Percentiles rank a stretch among this genome's conserved stretches.
Conservation (phyloP, 306 rosid species). For the Bauhinia variegata region DNA sequence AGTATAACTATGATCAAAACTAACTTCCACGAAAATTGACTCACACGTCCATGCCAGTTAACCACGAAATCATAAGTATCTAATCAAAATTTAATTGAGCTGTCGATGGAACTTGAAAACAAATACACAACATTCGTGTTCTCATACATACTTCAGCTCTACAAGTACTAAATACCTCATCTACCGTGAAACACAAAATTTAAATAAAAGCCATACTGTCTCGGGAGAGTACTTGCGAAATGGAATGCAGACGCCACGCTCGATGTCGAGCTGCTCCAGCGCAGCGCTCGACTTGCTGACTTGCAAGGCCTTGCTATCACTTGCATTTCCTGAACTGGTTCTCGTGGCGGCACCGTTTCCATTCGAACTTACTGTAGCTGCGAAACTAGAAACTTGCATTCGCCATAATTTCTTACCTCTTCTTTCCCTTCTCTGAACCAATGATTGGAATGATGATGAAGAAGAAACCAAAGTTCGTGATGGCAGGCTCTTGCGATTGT, state of each 20-base stretch:
- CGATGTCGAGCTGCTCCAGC: conserved; percentile 91
- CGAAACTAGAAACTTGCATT: conserved; percentile 44
- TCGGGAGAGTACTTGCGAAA: conserved; percentile 97
- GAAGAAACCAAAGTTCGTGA: conserved; percentile 2
- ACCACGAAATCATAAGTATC: neutral
- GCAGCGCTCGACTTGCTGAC: conserved; percentile 61
- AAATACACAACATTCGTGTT: neutral
- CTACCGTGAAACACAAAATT: conserved; percentile 5
- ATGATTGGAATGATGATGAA: too few relatives aligned
- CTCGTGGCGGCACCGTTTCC: conserved; percentile 37
- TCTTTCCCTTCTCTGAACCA: conserved; percentile 4
- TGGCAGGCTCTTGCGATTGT: conserved; percentile 9
- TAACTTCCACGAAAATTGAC: neutral
- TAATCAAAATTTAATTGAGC: neutral
- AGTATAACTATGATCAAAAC: too few relatives aligned
- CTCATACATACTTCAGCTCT: neutral
- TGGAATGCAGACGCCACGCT: conserved; percentile 96
- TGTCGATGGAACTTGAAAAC: neutral
- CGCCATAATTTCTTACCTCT: conserved; percentile 26
- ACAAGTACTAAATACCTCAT: neutral
- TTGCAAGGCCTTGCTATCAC: conserved; percentile 28
- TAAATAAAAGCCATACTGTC: conserved; percentile 56
- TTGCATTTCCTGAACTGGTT: conserved; percentile 7
- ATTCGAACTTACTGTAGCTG: conserved; percentile 46
- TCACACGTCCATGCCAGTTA: neutral